Evolutionary conservation across 345 rosid genomes (phyloP), one percentile per base, ranked within the genome.

Genomic region (Eucalyptus regnans): DNA sequence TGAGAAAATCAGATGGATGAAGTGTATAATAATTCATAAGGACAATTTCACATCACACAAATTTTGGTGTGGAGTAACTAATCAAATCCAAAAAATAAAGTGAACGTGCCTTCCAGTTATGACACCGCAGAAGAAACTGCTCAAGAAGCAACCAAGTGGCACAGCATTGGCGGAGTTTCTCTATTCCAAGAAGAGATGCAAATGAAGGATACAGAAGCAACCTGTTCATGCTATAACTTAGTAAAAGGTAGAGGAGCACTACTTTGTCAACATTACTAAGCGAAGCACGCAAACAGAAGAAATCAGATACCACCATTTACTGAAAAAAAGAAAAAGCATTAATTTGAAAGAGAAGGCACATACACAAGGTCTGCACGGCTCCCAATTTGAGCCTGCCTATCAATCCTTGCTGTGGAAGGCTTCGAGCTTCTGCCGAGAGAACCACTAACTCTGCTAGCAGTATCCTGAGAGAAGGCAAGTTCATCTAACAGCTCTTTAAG

Each of bases 91-190:
- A 52, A 58, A 87, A 66, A 87, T 49, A 64, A 88, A 81, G 89
- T 86, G n/a, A 86, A 33, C 87, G 48, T 93, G 96, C 99, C 98
- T 96, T 97, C 99, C 99, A 97, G 90, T 96, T 95, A 91, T 97
- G 94, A 92, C 90, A 92, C 89, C 97, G 93, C 51, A 97, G 91
- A 89, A 97, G 97, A 95, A 95, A 96, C 88, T 96, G 99, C 92
- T 97, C 99, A 71, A 97, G 99, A 91, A 97, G 97, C 91, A 97
- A 93, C 99, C 99, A 96, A 4, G 99, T 96, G 79, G 99, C 94
- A 94, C 99, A 97, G 87, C 98, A 90, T 91, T 95, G 97, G 80
- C 99, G 98, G 90, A 97, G 97, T 91, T 94, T 96, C 93, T 97
- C 99, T 92, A 96, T 96, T 90, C 99, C 99, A 91, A 97, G 96